Base-by-base conservation (phyloP, 768 basidiomycete genomes). In the Gloeopeniophorella convolvens region DNA sequence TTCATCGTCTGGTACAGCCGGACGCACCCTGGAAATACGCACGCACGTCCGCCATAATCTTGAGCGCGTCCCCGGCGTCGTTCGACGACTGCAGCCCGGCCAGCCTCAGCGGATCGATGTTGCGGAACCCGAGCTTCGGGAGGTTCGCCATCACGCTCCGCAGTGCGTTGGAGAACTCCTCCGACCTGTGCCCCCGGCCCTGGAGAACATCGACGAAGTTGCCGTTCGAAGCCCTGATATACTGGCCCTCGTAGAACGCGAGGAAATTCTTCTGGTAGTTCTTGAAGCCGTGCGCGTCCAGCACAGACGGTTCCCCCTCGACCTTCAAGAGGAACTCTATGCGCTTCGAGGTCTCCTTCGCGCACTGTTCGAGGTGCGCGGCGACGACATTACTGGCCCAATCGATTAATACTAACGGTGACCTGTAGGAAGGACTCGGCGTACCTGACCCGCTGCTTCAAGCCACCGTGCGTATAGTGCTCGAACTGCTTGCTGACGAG, bases 11-110 rank as follows among this genome's bases (percentile, higher is more conserved):
- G 54, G 40, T 55, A 23, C 26, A 24, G 26, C 20, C 41, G 20
- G 24, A 55, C 58, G 7, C 58, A 83, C 86, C 85, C 72, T 86
- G 82, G 63, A 86, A 87, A 56, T 87, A 86, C 0, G 80, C 84
- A 4, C 82, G 70, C 1, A 85, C 82, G 48, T 79, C 75, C 0
- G 82, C 82, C 83, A 88, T 86, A 58, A 87, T 83, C 3, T 64
- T 57, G 15, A 87, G 56, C 0, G 81, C 80, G 0, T 75, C 71
- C 31, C 80, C 80, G 69, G 72, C 73, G 2, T 65, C 65, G 51
- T 84, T 80, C 0, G 68, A 49, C 0, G 76, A 72, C 3, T 80
- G 67, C 0, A 85, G 58, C 56, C 71, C 79, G 0, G 72, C 56
- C 0, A 85, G 55, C 45, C 81, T 77, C 3, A 64, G 63, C 0